Evolutionary conservation across 768 basidiomycete species (phyloP).

Genomic region (Termitomyces sp.): DNA sequence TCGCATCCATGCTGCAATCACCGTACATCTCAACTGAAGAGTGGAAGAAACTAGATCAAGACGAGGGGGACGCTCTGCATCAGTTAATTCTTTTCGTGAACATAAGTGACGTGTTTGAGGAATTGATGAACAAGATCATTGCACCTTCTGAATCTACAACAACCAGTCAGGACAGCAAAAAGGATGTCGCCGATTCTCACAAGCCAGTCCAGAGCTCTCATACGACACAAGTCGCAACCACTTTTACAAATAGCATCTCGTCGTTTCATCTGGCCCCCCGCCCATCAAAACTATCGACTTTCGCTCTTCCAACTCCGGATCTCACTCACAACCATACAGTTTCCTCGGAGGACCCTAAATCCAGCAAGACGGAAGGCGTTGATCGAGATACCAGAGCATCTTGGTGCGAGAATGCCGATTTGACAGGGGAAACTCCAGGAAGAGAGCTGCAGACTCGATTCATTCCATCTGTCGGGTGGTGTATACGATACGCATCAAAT

Average conservation of each 20-base stretch:
- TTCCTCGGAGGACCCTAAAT: not conserved
- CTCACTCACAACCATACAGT: not conserved
- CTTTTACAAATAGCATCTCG: constrained; percentile 7
- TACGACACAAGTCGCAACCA: not conserved
- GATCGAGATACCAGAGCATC: constrained; percentile 1
- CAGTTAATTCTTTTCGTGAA: constrained; percentile 21
- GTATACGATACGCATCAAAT: constrained; percentile 31
- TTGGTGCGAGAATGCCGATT: constrained; percentile 15
- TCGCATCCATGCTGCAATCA: constrained; percentile 14
- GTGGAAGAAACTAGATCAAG: constrained; percentile 19
- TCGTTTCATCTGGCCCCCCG: constrained; percentile 9
- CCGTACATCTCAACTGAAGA: constrained; percentile 19
- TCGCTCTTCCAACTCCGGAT: not conserved
- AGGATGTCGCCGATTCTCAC: not conserved
- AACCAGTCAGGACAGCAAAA: not conserved
- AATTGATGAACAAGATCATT: not conserved
- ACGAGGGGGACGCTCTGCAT: constrained; percentile 21
- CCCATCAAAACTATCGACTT: constrained; percentile 8
- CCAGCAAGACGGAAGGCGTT: not conserved
- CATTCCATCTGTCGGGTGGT: constrained; percentile 37
- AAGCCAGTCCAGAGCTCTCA: not conserved
- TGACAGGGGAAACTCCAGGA: constrained; percentile 7
- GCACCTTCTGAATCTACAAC: not conserved
- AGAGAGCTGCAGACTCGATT: constrained; percentile 28
- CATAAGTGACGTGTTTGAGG: constrained; percentile 19